phyloP scores from a whole-genome alignment of 108 stramenopile species.

The Nannochloropsis gaditana region DNA sequence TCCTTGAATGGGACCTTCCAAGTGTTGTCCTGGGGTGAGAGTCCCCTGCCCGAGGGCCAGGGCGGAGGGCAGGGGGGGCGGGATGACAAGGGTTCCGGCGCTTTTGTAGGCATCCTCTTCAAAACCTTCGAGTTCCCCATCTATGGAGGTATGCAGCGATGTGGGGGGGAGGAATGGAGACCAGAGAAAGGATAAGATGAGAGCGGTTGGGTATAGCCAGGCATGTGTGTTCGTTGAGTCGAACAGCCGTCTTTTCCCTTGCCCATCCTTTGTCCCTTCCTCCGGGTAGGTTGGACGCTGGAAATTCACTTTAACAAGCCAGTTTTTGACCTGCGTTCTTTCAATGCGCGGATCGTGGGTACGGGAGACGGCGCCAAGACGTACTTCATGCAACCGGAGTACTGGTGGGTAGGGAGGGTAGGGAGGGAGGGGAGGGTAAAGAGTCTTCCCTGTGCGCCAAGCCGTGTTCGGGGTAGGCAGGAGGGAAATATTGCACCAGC shows the following conservation, averaged over 20 bases:
- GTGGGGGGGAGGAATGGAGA: not conserved
- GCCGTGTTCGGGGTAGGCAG: no score
- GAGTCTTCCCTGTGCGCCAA: no score
- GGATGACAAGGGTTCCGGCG: not conserved
- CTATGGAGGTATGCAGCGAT: not conserved
- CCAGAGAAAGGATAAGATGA: not conserved
- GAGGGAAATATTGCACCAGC: no score
- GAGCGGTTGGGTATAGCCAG: not conserved
- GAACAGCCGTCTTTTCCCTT: not conserved
- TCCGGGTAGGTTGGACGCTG: not conserved
- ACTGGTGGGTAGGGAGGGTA: not conserved
- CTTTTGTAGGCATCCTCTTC: not conserved
- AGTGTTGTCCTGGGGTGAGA: not conserved
- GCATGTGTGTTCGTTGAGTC: not conserved
- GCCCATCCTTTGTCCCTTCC: not conserved
- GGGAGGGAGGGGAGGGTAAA: not conserved
- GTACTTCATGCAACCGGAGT: not conserved
- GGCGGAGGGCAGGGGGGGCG: not conserved
- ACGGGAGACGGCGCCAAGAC: not conserved
- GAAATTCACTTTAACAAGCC: not conserved
- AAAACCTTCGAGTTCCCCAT: not conserved
- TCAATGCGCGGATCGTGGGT: not conserved
- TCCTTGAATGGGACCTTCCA: not conserved
- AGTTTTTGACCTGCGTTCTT: not conserved
- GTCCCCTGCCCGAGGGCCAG: no score